These are phyloP conservation scores for Pseudoscleropodium purum DNA, from an alignment of 225 moss, liverwort and hornwort species.

Conservation along the genomic window DNA sequence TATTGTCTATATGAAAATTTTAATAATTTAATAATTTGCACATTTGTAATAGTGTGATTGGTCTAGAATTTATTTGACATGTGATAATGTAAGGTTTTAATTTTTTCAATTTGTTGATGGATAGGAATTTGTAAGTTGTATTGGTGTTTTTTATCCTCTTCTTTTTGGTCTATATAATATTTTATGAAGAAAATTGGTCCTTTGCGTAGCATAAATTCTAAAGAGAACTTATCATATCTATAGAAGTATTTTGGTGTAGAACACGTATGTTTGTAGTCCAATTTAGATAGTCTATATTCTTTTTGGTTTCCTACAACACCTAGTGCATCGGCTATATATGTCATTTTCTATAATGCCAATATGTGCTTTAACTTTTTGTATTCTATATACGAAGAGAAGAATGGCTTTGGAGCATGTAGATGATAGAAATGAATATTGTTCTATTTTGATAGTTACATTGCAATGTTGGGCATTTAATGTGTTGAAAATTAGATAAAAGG, in stretches of 20 bases:
- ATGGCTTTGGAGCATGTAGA: accelerated
- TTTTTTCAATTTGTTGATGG: not conserved
- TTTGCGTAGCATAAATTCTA: accelerated
- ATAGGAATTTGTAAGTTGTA: not conserved
- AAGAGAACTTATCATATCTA: not conserved
- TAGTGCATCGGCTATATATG: not conserved
- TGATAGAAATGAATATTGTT: not conserved
- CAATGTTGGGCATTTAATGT: not conserved
- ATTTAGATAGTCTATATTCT: not conserved
- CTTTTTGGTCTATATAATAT: not conserved
- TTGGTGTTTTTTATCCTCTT: accelerated
- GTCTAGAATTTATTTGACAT: not conserved
- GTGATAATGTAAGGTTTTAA: not conserved
- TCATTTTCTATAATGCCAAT: not conserved
- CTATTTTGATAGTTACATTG: not conserved
- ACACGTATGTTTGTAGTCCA: no score
- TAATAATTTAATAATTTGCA: no score
- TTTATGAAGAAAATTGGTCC: accelerated
- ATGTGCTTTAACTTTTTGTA: not conserved
- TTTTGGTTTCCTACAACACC: accelerated
- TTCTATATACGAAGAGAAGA: accelerated
- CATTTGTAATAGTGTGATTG: no score
- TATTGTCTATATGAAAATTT: no score
- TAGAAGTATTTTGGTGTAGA: not conserved
- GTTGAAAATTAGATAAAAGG: not conserved